Percentiles rank a stretch among this genome's conserved stretches.
phyloP scores from a whole-genome alignment of 352 stramenopile genomes.

The Phytophthora europaea region DNA sequence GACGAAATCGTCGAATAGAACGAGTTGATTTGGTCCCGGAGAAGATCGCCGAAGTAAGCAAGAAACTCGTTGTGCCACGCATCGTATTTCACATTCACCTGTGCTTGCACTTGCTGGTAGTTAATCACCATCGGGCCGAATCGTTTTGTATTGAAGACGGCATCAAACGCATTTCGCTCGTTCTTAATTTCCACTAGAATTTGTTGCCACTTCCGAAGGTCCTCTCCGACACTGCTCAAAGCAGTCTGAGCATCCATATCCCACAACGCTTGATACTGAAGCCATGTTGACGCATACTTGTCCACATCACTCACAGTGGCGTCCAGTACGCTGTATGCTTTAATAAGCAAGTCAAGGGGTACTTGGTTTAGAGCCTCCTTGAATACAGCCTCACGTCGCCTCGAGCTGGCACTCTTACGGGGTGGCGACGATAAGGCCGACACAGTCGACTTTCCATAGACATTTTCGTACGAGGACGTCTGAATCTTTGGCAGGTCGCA shows the following conservation, averaged over 20 bases:
- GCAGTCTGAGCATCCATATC: conserved; percentile 97
- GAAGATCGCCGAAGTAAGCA: conserved; percentile 94
- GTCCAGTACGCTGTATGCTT: conserved; percentile 84
- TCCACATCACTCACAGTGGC: conserved; percentile 86
- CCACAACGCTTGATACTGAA: conserved; percentile 99
- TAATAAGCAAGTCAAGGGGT: conserved; percentile 70
- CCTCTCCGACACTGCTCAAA: conserved; percentile 92
- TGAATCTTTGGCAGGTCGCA: conserved; percentile 94
- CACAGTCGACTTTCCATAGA: conserved; percentile 79
- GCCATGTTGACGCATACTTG: conserved; percentile 96
- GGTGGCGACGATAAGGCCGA: conserved; percentile 68
- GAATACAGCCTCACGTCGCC: conserved; percentile 76
- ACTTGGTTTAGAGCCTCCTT: conserved; percentile 75
- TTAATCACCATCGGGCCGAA: conserved; percentile 94
- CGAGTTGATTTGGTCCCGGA: conserved; percentile 94
- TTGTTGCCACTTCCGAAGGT: conserved; percentile 97
- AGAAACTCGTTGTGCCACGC: conserved; percentile 99
- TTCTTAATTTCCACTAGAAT: conserved; percentile 97
- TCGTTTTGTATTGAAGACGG: conserved; percentile 84
- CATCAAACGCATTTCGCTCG: conserved; percentile 96
- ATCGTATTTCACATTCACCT: conserved; percentile 99
- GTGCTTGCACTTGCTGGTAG: conserved; percentile 93
- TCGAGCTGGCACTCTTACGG: conserved; percentile 65
- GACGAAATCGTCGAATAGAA: conserved; percentile 90
- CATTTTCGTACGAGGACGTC: conserved; percentile 89